Base-by-base conservation (phyloP, 805 yeast genomes). In the Wickerhamomyces strasburgensis region DNA sequence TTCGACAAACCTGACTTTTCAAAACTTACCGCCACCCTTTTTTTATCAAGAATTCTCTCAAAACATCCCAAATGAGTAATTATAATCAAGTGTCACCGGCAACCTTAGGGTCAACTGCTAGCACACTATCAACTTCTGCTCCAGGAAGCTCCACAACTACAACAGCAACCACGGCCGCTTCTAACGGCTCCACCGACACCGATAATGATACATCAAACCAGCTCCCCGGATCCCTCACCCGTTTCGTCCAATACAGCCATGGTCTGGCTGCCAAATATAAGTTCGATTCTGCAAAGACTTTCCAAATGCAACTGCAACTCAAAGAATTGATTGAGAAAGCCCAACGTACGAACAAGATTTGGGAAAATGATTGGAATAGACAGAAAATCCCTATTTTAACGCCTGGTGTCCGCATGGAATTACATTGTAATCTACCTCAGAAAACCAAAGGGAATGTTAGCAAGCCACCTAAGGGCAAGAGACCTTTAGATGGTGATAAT, bases 301-400 rank as follows among this genome's bases (percentile, higher is more conserved):
- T 47, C 4, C 36, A 42, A 25, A 41, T 56, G 44, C 54, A 54
- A 17, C 28, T 40, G 5, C 54, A 57, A 34, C 39, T 57, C 36
- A 53, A 47, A 31, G 33, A 34, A 16, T 39, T 57, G n/a, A 52
- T 57, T n/a, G 51, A 51, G 16, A 40, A 24, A 31, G 59, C 61
- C 1, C 47, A 46, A 25, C 19, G 33, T n/a, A 37, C 46, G 3
- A 46, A 47, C 4, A 53, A 51, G 24, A 40, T 53, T 7, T 52
- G 51, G 49, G 37, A 28, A 5, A 57, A 56, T 26, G 53, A 56
- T 31, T 57, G 61, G 61, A 37, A 43, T 16, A 42, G 31, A 17
- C 61, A 57, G 29, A 39, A 38, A 14, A 28, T 57, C 5, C 61
- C 61, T 2, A 35, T 47, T 5, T 35, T 56, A 17, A 41, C 43